Evolutionary conservation across 768 basidiomycete species (phyloP), one percentile per base, ranked within the genome.

Genomic region (Leccinum disarticulatum): DNA sequence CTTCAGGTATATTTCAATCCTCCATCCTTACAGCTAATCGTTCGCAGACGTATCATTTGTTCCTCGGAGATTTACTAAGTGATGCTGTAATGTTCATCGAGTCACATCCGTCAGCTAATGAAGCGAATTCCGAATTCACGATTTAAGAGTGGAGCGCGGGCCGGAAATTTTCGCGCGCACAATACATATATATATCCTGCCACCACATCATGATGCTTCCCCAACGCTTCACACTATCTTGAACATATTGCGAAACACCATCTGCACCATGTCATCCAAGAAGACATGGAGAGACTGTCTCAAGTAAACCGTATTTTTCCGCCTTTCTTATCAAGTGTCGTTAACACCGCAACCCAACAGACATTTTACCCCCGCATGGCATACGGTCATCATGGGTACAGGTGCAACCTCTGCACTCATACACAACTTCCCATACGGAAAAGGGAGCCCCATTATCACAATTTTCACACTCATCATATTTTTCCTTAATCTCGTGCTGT

Each of bases 351-450:
- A 35, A 19, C 17, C 6, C 27, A 19, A 8, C 57, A 81, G 79
- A 35, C 75, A 81, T 59, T 80, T 81, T 60, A 80, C 79, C 6
- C 79, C 78, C 38, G 75, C 77, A 59, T 81, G 80, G 80, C 73
- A 80, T 62, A 77, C 80, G 11, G 77, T 80, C 17, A 71, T 77
- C 30, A 81, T 81, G 80, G 80, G 80, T 55, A 81, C 80, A 1
- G 80, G 81, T 4, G 76, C 70, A 15, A 69, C 73, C 27, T 75
- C 77, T 13, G 66, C 76, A 52, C 68, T 81, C 30, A 61, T 81
- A 36, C 74, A 79, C 61, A 71, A 70, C 56, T 76, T 82, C 48
- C 79, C 80, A 17, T 81, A 81, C 56, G 72, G 78, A 28, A 68
- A 71, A 7, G 69, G 69, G 15, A 75, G 62, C 54, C 68, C 70